A percentile compares a stretch with the other conserved stretches of the same genome.
phyloP scores from a whole-genome alignment of 371 early-diverging fungal species.

The Mortierella sp. region DNA sequence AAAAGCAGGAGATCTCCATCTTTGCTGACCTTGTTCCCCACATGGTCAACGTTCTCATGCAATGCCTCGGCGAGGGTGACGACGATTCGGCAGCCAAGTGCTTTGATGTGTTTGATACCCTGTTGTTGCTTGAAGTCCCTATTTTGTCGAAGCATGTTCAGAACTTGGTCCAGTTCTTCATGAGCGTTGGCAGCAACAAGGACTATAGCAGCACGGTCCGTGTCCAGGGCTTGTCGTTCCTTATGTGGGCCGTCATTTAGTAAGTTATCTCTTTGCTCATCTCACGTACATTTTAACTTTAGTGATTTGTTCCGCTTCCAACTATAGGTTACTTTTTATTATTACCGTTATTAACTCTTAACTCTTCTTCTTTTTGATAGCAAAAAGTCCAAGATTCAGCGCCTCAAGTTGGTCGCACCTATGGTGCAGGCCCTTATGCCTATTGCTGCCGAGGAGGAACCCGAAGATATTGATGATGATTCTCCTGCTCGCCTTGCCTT shows the following conservation, averaged over 20 bases:
- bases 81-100: conserved; percentile 77
- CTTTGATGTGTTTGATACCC: conserved; percentile 84
- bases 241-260: conserved; percentile 81
- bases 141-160: conserved; percentile 79
- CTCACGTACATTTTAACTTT: background rate
- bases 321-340: too few relatives aligned
- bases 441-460: conserved; percentile 80
- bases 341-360: too few relatives aligned
- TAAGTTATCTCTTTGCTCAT: background rate
- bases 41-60: conserved; percentile 85
- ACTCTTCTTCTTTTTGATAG: conserved; percentile 16
- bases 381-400: conserved; percentile 83
- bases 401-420: conserved; percentile 78
- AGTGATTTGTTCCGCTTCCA: background rate
- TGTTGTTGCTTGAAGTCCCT: conserved; percentile 83
- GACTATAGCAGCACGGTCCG: conserved; percentile 77
- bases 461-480: conserved; percentile 86
- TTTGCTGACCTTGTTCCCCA: conserved; percentile 81
- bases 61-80: conserved; percentile 73
- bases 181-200: conserved; percentile 73
- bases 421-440: conserved; percentile 83
- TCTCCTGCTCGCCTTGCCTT: conserved; percentile 78
- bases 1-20: conserved; percentile 72
- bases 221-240: conserved; percentile 83
- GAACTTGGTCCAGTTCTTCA: conserved; percentile 82